Evolutionary conservation across 1,284 basidiomycete genomes (phyloP).

Genomic region (Singerocomus rubriflavus): DNA sequence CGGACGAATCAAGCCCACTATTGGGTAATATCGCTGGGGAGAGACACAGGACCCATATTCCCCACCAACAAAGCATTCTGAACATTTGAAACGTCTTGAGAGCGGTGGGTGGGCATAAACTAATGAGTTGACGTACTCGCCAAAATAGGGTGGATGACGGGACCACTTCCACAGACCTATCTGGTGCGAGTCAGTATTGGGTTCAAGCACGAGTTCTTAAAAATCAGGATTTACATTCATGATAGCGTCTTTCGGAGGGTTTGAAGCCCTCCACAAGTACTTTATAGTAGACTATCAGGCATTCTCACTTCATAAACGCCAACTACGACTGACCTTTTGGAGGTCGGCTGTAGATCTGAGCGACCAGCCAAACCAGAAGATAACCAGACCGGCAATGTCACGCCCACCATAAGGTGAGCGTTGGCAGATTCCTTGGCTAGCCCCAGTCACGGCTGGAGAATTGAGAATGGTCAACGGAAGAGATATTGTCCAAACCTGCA

Average conservation of each 20-base stretch:
- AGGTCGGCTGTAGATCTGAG: constrained; percentile 62
- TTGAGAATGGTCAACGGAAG: constrained; percentile 65
- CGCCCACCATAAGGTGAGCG: constrained; percentile 52
- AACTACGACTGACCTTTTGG: constrained; percentile 50
- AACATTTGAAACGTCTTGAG: not conserved
- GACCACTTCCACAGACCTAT: constrained; percentile 59
- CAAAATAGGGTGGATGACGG: constrained; percentile 55
- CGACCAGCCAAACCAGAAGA: constrained; percentile 62
- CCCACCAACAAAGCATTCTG: constrained; percentile 73
- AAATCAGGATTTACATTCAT: constrained; percentile 37
- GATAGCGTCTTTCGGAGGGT: constrained; percentile 52
- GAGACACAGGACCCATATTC: constrained; percentile 63
- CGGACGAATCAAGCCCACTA: constrained; percentile 39
- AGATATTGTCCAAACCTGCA: constrained; percentile 37
- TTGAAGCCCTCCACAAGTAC: constrained; percentile 54
- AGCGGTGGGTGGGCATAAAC: not conserved
- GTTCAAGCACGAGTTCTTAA: not conserved
- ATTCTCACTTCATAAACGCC: not conserved
- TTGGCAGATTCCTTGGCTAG: constrained; percentile 27
- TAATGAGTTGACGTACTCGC: constrained; percentile 48
- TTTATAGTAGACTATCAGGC: constrained; percentile 19
- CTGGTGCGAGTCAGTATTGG: constrained; percentile 27
- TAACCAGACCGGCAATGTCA: constrained; percentile 66
- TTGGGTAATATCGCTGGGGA: constrained; percentile 49
- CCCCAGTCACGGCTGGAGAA: constrained; percentile 61